phyloP scores from a whole-genome alignment of 2,329 filamentous ascomycete genomes.

The Exophiala oligosperma region DNA sequence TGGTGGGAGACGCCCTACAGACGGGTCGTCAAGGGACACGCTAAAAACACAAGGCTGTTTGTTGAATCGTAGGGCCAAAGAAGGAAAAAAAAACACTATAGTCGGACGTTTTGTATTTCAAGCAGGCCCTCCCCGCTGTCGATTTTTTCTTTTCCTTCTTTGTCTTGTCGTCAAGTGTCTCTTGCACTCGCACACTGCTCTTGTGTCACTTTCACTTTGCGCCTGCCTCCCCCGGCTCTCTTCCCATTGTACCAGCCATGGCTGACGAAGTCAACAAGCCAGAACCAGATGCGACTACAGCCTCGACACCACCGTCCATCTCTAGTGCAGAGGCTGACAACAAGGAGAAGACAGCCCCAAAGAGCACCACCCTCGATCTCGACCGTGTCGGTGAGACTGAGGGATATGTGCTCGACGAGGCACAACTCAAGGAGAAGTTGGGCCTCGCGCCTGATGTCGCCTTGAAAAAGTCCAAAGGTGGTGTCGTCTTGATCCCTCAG shows the following conservation, averaged over 20 bases:
- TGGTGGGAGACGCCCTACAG: background rate
- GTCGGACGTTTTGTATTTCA: background rate
- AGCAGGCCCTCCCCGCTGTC: background rate
- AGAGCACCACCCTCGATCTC: constrained; percentile 21
- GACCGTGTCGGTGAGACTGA: constrained; percentile 30
- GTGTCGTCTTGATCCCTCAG: constrained; percentile 55
- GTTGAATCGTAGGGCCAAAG: too few species aligned
- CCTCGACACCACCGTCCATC: constrained; percentile 15
- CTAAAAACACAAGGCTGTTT: too few species aligned
- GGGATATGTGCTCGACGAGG: constrained; percentile 30
- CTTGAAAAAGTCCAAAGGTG: constrained; percentile 38
- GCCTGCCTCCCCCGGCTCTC: background rate
- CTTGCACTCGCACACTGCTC: background rate
- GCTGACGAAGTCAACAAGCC: background rate
- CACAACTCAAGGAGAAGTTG: constrained; percentile 21
- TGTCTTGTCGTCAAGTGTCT: background rate
- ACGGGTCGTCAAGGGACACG: too few species aligned
- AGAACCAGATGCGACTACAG: background rate
- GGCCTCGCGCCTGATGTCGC: constrained; percentile 28
- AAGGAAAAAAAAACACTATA: too few species aligned
- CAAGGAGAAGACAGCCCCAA: background rate
- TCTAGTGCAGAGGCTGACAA: constrained; percentile 21
- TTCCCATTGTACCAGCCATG: background rate
- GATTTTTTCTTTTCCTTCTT: background rate
- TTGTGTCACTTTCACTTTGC: background rate